Evolutionary conservation across 2,329 filamentous ascomycete genomes (phyloP), one percentile per base, ranked within the genome.

Genomic region (Didymella sp.): DNA sequence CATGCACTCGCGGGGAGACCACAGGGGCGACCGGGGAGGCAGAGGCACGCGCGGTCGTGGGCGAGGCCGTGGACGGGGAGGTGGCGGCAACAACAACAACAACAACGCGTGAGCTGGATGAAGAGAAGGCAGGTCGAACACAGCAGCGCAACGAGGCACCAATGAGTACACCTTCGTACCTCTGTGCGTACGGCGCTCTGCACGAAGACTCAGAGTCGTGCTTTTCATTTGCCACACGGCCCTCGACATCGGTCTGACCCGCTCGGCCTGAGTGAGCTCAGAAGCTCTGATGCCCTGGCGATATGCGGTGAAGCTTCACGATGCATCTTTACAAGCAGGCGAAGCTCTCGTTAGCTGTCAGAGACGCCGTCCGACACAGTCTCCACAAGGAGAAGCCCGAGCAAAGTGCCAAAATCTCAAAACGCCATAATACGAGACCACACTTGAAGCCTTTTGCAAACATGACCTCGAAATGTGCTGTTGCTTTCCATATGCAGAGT

Each of bases 1-100:
- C 35, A 83, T 85, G 60, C 83, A 85, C 15, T 79, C 81, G 51
- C 78, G 84, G 48, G 80, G 80, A 30, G 79, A 80, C 33, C 82
- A 88, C 63, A 78, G 85, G 19, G 81, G 84, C 27, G 84, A 76
- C 51, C 69, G 74, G 21, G 74, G 74, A 43, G 73, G 85, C 41
- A 80, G 84, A 54, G 81, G 84, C 59, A 82, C 82, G 59, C 80
- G 84, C n/a, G 82, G 84, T 15, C 80, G 83, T 35, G 82, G 77
- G 44, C 71, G 80, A 44, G 79, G 79, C 1, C 72, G 86, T 58
- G 82, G 83, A 55, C 80, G 84, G 61, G 81, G 84, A 58, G 81
- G 85, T 42, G 81, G 84, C 6, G 79, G 83, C 43, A 47, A 47
- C 35, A 41, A 48, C 33, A 79, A 48, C 33, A 79, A 42, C 33